Base-by-base conservation (phyloP, 352 stramenopile species). In the Aphanomyces invadans region DNA sequence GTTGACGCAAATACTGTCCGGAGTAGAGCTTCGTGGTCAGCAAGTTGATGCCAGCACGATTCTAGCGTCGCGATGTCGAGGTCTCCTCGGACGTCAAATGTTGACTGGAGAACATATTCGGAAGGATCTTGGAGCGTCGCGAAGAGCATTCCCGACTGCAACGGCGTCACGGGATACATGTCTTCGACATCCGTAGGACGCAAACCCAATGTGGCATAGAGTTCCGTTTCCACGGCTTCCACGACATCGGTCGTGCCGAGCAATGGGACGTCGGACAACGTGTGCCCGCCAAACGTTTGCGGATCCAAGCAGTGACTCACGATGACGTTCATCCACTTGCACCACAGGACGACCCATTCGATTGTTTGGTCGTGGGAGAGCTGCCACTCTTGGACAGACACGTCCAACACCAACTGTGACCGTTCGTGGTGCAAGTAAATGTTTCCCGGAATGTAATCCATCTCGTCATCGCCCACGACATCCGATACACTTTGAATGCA, bases 91-190 rank as follows among this genome's bases (percentile, higher is more conserved):
- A 57, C 9, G n/a, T 19, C 5, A 5, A 57, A n/a, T 4, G 49
- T 9, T 17, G 15, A 23, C 12, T 57, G 49, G 21, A 57, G 21
- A 9, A 57, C 23, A 32, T 57, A 57, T 4, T n/a, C 19, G 19
- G 15, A 21, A 2, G 15, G 1, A 11, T 39, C 36, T n/a, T 57
- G 19, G 15, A 57, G 32, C 25, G 49, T 57, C 1, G 25, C 25
- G n/a, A 33, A 32, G 7, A 57, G 11, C 49, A 57, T 57, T 29
- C 49, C 49, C n/a, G 17, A n/a, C 36, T 57, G 49, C 25, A 57
- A n/a, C 15, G 21, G 21, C 7, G 49, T 57, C 1, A 57, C 49
- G 19, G 49, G 49, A 32, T 57, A 57, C 5, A 57, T n/a, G 3
- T 38, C 49, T 38, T 19, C 29, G 29, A 1, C 2, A 57, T 7